A percentile compares a stretch with the other conserved stretches of the same genome.
These are phyloP conservation scores for Nakazawaea wickerhamii DNA, from an alignment of 805 yeast species.

Conservation along the genomic window DNA sequence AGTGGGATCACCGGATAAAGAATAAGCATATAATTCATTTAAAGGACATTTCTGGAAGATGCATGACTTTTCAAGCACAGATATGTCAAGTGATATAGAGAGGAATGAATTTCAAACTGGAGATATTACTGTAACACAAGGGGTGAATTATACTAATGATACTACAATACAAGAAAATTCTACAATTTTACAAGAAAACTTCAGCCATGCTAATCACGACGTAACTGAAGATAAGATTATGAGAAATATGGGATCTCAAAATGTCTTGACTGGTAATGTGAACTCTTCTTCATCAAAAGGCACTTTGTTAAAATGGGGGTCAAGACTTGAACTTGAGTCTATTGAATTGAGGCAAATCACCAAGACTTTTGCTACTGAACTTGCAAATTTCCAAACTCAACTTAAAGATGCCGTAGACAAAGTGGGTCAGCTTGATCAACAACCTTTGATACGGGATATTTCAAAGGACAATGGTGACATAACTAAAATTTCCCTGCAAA, in stretches of 20 bases:
- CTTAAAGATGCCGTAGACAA: no score
- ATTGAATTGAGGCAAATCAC: constrained; percentile 31
- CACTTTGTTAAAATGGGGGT: constrained; percentile 41
- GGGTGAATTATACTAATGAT: constrained; percentile 10
- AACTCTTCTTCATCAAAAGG: constrained; percentile 25
- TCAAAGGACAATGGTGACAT: no score
- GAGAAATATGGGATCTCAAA: no score
- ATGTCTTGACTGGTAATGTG: not conserved
- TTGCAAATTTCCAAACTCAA: constrained; percentile 15
- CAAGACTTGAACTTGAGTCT: constrained; percentile 43
- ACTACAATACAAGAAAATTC: constrained; percentile 18
- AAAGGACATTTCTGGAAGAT: no score
- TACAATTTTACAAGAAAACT: constrained; percentile 11
- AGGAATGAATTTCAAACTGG: not conserved
- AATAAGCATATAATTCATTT: no score
- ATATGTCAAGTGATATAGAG: constrained; percentile 3
- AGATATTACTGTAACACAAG: not conserved
- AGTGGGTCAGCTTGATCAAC: no score
- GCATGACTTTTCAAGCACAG: no score
- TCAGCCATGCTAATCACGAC: not conserved
- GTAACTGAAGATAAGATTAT: no score
- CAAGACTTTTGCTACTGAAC: constrained; percentile 11
- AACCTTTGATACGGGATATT: no score
- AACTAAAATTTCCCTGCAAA: no score
- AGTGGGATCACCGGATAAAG: no score